Base-by-base conservation (phyloP, 768 basidiomycete species). In the Cantharellus cinnabarinus region DNA sequence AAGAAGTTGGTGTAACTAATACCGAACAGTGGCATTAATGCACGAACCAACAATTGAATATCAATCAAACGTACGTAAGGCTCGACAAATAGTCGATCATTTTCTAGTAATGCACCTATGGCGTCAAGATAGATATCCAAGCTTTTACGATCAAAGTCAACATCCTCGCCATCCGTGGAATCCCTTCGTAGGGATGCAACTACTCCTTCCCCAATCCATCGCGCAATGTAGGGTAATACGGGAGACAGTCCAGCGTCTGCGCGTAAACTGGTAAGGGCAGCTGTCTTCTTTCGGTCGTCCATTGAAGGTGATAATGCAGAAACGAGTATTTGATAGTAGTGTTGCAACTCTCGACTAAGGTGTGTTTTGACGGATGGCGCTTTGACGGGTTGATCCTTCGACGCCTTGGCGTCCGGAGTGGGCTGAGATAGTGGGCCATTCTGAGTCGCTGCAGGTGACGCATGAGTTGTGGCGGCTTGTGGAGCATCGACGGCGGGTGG, bases 241-340 rank as follows among this genome's bases (percentile, higher is more conserved):
- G 89, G 85, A 63, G 91, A 88, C 61, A 99, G 68, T 2, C 94
- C 94, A 2, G 90, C 89, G 64, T 99, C 95, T 62, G 79, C 79
- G 58, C 89, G 74, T 64, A 99, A 71, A 66, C 88, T 91, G 4
- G 88, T 89, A 54, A 99, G 74, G 3, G 95, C 94, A 2, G 95
- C 95, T 0, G 80, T 78, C 2, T 91, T 80, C 66, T 90, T 89
- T 5, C 80, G 71, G 4, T 74, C 69, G 62, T 90, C 88, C 4
- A 51, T 52, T 5, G 60, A 57, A 35, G 89, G 88, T 2, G 91
- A 73, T 2, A 95, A 75, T 14, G 86, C 85, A 3, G 82, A 76
- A 0, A 90, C 95, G 57, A 99, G 79, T 3, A 94, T 82, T 1
- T 84, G 82, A 66, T 97, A 98, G 69, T 98, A 97, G 2, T 98